Evolutionary conservation across 2,329 filamentous ascomycete species (phyloP).

Genomic region (Phyllosticta paracitricarpa): DNA sequence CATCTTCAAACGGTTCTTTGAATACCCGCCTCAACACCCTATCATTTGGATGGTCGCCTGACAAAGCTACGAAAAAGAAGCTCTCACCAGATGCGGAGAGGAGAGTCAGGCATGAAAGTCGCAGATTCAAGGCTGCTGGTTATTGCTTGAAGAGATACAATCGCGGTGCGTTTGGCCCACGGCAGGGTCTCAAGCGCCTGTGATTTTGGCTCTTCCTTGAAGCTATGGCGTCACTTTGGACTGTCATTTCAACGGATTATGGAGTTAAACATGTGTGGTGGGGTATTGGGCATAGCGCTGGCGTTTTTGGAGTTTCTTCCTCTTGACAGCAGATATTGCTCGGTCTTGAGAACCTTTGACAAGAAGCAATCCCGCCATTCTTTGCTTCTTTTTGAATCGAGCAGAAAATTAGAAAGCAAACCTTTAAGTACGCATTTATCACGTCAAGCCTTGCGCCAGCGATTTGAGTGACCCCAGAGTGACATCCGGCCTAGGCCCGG

Average conservation of each 20-base stretch:
- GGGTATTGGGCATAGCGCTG: constrained; percentile 6
- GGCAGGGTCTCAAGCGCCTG: constrained; percentile 23
- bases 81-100: constrained; percentile 19
- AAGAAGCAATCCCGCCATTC: not conserved
- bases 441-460: not conserved
- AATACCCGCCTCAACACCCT: constrained; percentile 14
- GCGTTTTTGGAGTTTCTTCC: not conserved
- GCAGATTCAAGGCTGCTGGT: constrained; percentile 23
- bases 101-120: constrained; percentile 24
- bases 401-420: not conserved
- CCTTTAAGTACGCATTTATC: not conserved
- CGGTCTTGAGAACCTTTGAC: not conserved
- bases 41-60: constrained; percentile 14
- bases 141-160: constrained; percentile 27
- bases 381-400: not conserved
- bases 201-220: constrained; percentile 12
- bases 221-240: not conserved
- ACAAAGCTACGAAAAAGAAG: constrained; percentile 18
- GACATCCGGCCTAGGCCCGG: constrained; percentile 1
- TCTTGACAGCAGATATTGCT: not conserved
- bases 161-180: constrained; percentile 26
- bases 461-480: not conserved
- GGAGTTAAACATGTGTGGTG: not conserved
- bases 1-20: constrained; percentile 20
- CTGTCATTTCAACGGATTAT: not conserved